Conservation (phyloP, 106 monocot genomes). For the Dendrobium huoshanense region DNA sequence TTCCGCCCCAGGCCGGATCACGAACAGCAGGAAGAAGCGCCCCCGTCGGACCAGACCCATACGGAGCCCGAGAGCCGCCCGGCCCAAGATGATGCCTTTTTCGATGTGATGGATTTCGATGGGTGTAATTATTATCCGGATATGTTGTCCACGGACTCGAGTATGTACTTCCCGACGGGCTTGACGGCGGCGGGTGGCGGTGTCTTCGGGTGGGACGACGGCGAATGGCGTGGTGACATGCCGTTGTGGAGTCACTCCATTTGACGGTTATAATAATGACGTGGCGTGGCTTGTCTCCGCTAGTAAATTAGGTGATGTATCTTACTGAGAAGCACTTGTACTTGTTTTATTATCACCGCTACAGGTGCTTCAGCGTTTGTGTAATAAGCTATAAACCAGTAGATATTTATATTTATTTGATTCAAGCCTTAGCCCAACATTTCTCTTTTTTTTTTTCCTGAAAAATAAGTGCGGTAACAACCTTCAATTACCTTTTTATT, state of each 20-base stretch:
- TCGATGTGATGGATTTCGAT: constrained; percentile 2
- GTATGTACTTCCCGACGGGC: neutral
- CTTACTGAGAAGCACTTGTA: neutral
- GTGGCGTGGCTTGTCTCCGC: neutral
- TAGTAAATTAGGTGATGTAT: neutral
- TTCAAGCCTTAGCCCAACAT: no score
- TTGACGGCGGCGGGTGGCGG: neutral
- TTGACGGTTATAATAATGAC: neutral
- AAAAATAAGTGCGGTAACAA: no score
- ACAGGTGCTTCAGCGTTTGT: neutral
- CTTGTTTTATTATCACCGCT: neutral
- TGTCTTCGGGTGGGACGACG: neutral
- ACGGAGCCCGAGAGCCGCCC: neutral
- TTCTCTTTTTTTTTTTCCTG: no score
- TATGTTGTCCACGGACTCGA: neutral
- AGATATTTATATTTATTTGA: no score
- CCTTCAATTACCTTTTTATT: no score
- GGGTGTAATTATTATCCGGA: constrained; percentile 4
- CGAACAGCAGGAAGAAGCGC: neutral
- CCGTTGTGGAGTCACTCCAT: constrained; percentile 15
- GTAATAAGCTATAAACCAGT: no score
- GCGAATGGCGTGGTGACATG: neutral
- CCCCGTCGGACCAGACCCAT: neutral
- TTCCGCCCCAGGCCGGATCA: constrained; percentile 2
- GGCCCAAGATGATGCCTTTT: neutral